A percentile compares a stretch with the other conserved stretches of the same genome.
Evolutionary conservation across 768 basidiomycete species (phyloP).

Genomic region (Lactarius sanguifluus): DNA sequence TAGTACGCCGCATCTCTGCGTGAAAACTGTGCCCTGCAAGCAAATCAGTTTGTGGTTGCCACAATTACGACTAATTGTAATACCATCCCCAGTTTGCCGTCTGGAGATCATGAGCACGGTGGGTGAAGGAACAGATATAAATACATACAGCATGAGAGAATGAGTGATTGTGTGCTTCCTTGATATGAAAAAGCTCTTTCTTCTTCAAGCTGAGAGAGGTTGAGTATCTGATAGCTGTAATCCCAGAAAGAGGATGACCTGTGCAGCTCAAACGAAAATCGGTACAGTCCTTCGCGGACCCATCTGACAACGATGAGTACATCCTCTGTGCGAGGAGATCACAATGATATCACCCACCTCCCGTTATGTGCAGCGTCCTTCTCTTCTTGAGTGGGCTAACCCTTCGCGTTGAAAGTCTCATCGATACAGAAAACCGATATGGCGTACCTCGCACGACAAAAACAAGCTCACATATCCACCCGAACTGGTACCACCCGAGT

Average conservation of each 20-base stretch:
- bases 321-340: neutral
- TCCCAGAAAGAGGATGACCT: constrained; percentile 44
- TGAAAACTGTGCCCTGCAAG: constrained; percentile 71
- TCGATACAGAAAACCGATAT: neutral
- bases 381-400: constrained; percentile 74
- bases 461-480: constrained; percentile 71
- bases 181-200: constrained; percentile 54
- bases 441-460: constrained; percentile 73
- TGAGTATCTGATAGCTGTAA: constrained; percentile 5
- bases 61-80: constrained; percentile 8
- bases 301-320: constrained; percentile 49
- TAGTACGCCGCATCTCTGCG: constrained; percentile 70
- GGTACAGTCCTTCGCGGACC: constrained; percentile 82
- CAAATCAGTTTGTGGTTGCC: constrained; percentile 10
- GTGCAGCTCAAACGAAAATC: constrained; percentile 80
- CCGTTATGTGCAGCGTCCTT: constrained; percentile 62
- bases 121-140: too few species aligned
- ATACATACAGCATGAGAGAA: constrained; percentile 65
- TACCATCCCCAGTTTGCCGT: constrained; percentile 91
- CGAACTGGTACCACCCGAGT: constrained; percentile 45
- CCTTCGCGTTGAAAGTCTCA: constrained; percentile 7
- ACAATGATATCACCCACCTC: constrained; percentile 42
- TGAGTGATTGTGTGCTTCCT: constrained; percentile 80
- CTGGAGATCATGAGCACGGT: constrained; percentile 36
- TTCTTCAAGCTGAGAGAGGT: constrained; percentile 43